Evolutionary conservation across 768 basidiomycete species (phyloP), one percentile per base, ranked within the genome.

Genomic region (Daedaleopsis sinensis): DNA sequence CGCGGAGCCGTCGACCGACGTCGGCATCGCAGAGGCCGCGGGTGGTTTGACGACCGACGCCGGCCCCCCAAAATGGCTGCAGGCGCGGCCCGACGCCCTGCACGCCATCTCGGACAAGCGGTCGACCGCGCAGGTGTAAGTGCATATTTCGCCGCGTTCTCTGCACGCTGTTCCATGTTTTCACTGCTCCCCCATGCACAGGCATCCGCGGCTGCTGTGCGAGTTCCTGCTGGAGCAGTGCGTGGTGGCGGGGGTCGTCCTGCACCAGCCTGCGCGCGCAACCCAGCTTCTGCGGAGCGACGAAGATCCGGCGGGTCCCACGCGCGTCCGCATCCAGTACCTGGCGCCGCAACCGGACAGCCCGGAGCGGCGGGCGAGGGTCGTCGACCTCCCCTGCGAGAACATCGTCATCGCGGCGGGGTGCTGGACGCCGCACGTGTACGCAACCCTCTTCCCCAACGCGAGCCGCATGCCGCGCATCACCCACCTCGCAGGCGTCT

Each of bases 331-430:
- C 49, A 50, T 71, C 42, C 59, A 70, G n/a, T 53, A 65, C 57
- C 61, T 66, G 37, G 65, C 62, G 38, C 44, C 47, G 39, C 52
- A 38, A 24, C 43, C 60, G 19, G 36, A 50, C 46, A 58, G 60
- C 4, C 32, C 57, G 8, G 58, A 55, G 16, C 55, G 49, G 19
- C 59, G 59, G 32, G 47, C 57, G 23, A 54, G 52, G 18, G 48
- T 44, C 5, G 46, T 64, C 51, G 64, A 67, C 55, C 46, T 78
- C 43, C 65, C 68, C 13, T 72, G 72, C 63, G 70, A 71, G 50
- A 71, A 62, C 37, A 60, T 79, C 57, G 61, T 77, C 27, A 58
- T 79, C 62, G 67, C 77, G 12, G 74, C 76, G 6, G 77, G 77
- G 0, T 73, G 74, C 46, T 78, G 77, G 76, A 73, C 74, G 16